phyloP scores from a whole-genome alignment of 2,329 filamentous ascomycete species.

The Podosphaera fusca region DNA sequence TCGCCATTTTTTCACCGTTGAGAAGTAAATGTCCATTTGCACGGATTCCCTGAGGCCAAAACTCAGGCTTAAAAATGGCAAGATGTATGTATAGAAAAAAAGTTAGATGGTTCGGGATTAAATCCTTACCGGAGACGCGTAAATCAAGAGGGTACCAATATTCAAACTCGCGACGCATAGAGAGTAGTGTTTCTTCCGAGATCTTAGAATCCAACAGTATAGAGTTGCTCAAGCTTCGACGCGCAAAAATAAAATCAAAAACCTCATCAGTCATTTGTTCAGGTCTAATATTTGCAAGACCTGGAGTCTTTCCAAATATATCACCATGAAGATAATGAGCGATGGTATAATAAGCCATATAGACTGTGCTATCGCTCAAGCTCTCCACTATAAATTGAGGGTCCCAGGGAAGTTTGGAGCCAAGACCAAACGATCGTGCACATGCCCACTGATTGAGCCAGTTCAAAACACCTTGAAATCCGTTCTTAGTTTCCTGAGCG shows the following conservation, averaged over 20 bases:
- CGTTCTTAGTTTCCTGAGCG: conserved; percentile 50
- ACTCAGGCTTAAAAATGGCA: conserved; percentile 67
- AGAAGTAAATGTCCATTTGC: conserved; percentile 84
- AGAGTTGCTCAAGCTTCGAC: conserved; percentile 44
- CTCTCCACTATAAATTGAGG: conserved; percentile 74
- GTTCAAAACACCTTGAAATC: conserved; percentile 63
- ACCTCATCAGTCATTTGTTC: conserved; percentile 88
- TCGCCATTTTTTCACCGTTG: conserved; percentile 97
- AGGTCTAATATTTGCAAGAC: conserved; percentile 41
- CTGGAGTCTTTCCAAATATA: conserved; percentile 56
- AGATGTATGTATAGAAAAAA: conserved; percentile 90
- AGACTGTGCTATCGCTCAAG: conserved; percentile 78
- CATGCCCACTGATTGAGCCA: conserved; percentile 97
- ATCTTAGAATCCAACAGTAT: conserved; percentile 45
- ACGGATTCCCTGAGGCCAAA: conserved; percentile 71
- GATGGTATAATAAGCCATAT: conserved; percentile 62
- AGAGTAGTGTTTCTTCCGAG: conserved; percentile 45
- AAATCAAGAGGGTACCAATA: conserved; percentile 94
- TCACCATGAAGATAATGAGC: conserved; percentile 54
- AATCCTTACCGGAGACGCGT: conserved; percentile 72
- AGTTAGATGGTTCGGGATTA: conserved; percentile 83
- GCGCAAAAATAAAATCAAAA: conserved; percentile 87
- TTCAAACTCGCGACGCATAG: conserved; percentile 76
- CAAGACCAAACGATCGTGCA: conserved; percentile 72
- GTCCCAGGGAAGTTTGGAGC: conserved; percentile 90